Base-by-base conservation (phyloP, 306 rosid species). In the Ormosia semicastrata region DNA sequence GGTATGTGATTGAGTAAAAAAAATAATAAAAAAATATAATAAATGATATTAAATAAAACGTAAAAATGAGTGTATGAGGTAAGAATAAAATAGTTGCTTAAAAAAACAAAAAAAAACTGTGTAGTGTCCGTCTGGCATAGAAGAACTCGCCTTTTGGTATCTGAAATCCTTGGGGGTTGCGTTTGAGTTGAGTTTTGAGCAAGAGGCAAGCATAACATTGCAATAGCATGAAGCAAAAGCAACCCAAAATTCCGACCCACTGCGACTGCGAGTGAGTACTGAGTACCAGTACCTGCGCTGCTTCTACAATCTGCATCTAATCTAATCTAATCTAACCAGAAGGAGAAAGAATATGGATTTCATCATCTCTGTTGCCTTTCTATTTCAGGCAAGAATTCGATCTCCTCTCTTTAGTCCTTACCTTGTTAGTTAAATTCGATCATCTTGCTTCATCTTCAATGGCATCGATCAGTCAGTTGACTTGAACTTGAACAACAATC, bases 331-430 rank as follows among this genome's bases (percentile, higher is more conserved):
- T 32, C 17, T 14, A 17, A 53, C 8, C 17, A 29, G 32, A 18
- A 11, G 14, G 68, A 64, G 13, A 12, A 10, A 8, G 46, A 60
- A 52, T 4, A 83, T 77, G 75, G 54, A 40, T 24, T 5, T 84
- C 65, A 14, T 79, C 68, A 69, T 89, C 59, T 46, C 83, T 60
- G 65, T 87, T 58, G 62, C 78, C 13, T 59, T 71, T 76, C 75
- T 89, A 18, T 74, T 92, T 41, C 98, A 88, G 92, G 98, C 64
- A 83, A 78, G 44, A 47, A 65, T 46, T 56, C 59, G 6, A 2
- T 41, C 68, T 36, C 8, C 13, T 37, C 6, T 7, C 8, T 63
- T 52, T 18, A 0, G 4, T 43, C 54, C 6, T 37, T 37, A 37
- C 0, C 41, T 72, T 30, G n/a, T 59, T 69, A 7, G 53, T 72